Base-by-base conservation (phyloP, 495 filamentous ascomycete species). In the Xylaria telfairii region DNA sequence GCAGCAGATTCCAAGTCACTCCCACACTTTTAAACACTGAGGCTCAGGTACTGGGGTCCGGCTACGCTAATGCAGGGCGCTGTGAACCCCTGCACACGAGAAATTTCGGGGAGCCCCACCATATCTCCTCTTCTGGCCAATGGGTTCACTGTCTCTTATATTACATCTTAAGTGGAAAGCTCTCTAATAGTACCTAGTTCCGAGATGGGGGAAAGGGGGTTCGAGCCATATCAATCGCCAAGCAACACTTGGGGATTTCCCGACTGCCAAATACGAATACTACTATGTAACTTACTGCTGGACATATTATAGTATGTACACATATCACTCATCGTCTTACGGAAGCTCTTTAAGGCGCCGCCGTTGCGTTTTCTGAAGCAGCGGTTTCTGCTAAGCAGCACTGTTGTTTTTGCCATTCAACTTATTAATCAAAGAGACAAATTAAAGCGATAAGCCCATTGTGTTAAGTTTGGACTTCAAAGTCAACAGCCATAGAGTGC, bases 1-100 rank as follows among this genome's bases (percentile, higher is more conserved):
- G n/a, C 59, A 44, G 32, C 61, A 46, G 24, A 64, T 17, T 37
- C 2, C 15, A 46, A 34, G 24, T 59, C 28, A 9, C 65, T 44
- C 26, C 62, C 26, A 34, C 26, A 6, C 24, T 28, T 21, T 44
- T n/a, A 39, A 41, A 24, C 49, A 44, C 30, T 54, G 19, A 66
- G 26, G 30, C 46, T 39, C 64, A 37, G 47, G 47, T 37, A 53
- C 64, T 54, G 24, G 37, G 19, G 34, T 37, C 32, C 68, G 68
- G 68, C 39, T 32, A 39, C 68, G 53, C 68, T 70, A 70, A 70
- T 70, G 68, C 68, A 70, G 68, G 68, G 68, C 68, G 47, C 39
- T 39, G 61, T 28, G 19, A 21, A 69, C 62, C 67, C 67, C 39
- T 69, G 67, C 47, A 59, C 37, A 42, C 47, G 39, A 46, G 68